phyloP scores from a whole-genome alignment of 352 stramenopile species.

The Thalassiosira hispida region DNA sequence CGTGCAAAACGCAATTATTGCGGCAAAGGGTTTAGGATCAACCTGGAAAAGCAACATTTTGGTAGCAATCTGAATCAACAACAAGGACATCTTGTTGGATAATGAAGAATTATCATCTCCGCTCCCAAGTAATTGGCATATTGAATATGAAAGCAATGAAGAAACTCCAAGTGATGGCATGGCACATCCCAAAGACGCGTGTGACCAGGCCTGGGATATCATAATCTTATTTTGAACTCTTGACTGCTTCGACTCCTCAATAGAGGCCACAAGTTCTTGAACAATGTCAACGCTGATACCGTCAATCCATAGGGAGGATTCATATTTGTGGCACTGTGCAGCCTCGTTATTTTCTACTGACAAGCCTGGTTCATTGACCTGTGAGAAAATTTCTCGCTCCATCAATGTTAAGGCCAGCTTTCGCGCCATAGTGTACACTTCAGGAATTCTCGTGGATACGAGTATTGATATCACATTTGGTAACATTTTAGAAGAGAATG shows the following conservation, averaged over 20 bases:
- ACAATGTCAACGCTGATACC: slow-evolving; percentile 35
- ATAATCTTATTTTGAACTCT: slow-evolving; percentile 53
- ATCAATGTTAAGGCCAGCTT: slow-evolving; percentile 41
- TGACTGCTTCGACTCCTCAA: slow-evolving; percentile 34
- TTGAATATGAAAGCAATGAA: slow-evolving; percentile 34
- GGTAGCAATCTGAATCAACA: slow-evolving; percentile 40
- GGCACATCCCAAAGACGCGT: slow-evolving; percentile 15
- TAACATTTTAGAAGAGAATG: slow-evolving; percentile 48
- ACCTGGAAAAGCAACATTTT: slow-evolving; percentile 43
- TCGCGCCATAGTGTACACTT: slow-evolving; percentile 46
- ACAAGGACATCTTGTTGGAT: slow-evolving; percentile 19
- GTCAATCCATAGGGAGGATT: slow-evolving; percentile 56
- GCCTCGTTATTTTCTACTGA: not conserved
- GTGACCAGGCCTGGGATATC: slow-evolving; percentile 37
- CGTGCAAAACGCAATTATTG: slow-evolving; percentile 26
- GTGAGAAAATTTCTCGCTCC: slow-evolving; percentile 32
- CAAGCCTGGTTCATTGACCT: not conserved
- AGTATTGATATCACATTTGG: slow-evolving; percentile 33
- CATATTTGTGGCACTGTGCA: slow-evolving; percentile 30
- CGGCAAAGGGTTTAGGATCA: slow-evolving; percentile 36
- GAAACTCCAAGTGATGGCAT: slow-evolving; percentile 38
- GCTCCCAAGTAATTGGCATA: slow-evolving; percentile 27
- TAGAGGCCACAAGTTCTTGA: slow-evolving; percentile 38
- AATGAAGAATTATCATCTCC: not conserved
- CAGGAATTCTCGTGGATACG: slow-evolving; percentile 33